Percentiles rank a stretch among this genome's conserved stretches.
These are phyloP conservation scores for Colletotrichum sidae DNA, from an alignment of 2,329 filamentous ascomycete genomes.

Conservation along the genomic window DNA sequence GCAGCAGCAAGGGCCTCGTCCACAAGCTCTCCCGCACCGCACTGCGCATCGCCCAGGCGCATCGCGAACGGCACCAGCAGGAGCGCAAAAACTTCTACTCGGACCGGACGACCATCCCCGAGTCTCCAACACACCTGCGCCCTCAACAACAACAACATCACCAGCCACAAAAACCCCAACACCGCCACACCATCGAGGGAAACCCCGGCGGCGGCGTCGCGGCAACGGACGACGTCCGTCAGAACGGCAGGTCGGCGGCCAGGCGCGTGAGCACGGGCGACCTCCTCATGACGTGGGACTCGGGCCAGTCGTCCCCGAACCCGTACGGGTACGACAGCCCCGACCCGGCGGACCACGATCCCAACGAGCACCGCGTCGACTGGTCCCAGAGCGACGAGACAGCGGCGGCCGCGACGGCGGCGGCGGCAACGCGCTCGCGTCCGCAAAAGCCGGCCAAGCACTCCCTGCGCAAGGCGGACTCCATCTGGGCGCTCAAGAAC, in stretches of 20 bases:
- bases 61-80: conserved; percentile 49
- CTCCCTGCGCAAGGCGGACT: conserved; percentile 58
- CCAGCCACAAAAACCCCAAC: conserved; percentile 17
- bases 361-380: conserved; percentile 59
- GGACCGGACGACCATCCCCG: conserved; percentile 44
- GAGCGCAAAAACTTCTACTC: conserved; percentile 59
- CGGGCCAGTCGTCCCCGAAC: conserved; percentile 20
- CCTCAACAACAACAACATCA: conserved; percentile 41
- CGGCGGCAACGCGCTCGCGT: conserved; percentile 32
- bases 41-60: conserved; percentile 54
- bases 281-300: conserved; percentile 41
- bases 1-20: conserved; percentile 48
- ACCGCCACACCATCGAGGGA: conserved; percentile 48
- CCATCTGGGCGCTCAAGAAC: conserved; percentile 61
- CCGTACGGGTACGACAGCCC: conserved; percentile 39
- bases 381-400: conserved; percentile 70
- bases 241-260: conserved; percentile 38
- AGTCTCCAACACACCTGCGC: conserved; percentile 45
- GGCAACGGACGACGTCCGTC: not conserved
- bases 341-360: conserved; percentile 40
- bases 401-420: conserved; percentile 34
- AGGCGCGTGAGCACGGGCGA: conserved; percentile 54
- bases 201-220: conserved; percentile 36
- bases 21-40: conserved; percentile 58
- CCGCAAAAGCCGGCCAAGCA: conserved; percentile 38